Evolutionary conservation across 2,329 filamentous ascomycete genomes (phyloP).

Genomic region (Xylaria sp.): DNA sequence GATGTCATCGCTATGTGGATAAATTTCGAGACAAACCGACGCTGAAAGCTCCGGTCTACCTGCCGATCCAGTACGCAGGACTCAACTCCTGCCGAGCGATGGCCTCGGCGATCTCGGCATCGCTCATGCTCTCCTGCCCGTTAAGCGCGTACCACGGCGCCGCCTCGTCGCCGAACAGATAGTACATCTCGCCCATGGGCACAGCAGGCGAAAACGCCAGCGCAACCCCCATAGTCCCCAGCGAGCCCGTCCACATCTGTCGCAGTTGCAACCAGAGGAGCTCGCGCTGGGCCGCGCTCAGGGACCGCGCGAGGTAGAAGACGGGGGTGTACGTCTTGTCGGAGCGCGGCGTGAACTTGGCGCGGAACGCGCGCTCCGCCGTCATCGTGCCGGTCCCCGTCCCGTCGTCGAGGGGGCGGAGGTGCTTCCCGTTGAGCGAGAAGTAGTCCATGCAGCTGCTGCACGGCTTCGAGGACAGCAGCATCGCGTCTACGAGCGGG

Average conservation of each 20-base stretch:
- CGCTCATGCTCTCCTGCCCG: constrained; percentile 48
- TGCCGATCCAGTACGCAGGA: constrained; percentile 47
- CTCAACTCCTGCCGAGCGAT: constrained; percentile 43
- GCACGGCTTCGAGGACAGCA: constrained; percentile 47
- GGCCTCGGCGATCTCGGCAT: constrained; percentile 47
- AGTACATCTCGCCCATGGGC: constrained; percentile 46
- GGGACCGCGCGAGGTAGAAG: constrained; percentile 46
- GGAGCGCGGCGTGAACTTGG: constrained; percentile 48
- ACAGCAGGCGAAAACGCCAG: constrained; percentile 38
- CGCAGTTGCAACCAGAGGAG: constrained; percentile 46
- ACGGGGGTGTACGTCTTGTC: constrained; percentile 49
- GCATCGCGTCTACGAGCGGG: constrained; percentile 48
- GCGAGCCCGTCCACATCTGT: constrained; percentile 44
- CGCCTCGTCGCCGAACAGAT: constrained; percentile 41
- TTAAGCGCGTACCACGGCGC: constrained; percentile 49
- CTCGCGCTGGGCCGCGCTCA: constrained; percentile 38
- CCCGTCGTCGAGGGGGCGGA: constrained; percentile 39
- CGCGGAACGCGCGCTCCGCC: constrained; percentile 41
- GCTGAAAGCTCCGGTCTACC: constrained; percentile 1
- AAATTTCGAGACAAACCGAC: background rate
- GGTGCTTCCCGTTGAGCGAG: constrained; percentile 44
- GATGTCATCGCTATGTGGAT: background rate
- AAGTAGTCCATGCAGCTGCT: constrained; percentile 47
- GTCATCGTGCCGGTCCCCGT: constrained; percentile 29
- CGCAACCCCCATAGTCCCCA: constrained; percentile 28